phyloP scores from a whole-genome alignment of 2,329 filamentous ascomycete species.

The Myrmaecium sp. region DNA sequence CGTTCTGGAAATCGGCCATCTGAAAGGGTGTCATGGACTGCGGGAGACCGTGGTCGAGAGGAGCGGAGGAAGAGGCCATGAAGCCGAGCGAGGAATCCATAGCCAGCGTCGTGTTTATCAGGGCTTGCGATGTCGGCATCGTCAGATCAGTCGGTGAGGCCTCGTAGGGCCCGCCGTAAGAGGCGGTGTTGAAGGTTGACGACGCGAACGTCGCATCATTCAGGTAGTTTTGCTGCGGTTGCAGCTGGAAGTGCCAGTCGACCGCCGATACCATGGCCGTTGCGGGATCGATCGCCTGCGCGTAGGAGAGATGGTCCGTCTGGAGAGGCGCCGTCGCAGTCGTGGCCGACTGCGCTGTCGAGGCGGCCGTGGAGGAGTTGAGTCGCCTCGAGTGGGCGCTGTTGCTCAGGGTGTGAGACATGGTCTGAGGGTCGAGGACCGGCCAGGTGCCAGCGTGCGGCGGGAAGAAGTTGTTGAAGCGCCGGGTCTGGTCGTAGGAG shows the following conservation, averaged over 20 bases:
- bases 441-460: conserved; percentile 19
- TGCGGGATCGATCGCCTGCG: conserved; percentile 16
- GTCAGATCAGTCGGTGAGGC: no score
- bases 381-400: conserved; percentile 10
- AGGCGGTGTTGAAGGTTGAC: conserved; percentile 17
- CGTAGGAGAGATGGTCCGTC: conserved; percentile 15
- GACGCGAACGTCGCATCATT: conserved; percentile 18
- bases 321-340: conserved; percentile 17
- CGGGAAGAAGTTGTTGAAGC: conserved; percentile 12
- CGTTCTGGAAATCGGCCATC: conserved; percentile 54
- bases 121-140: conserved; percentile 25
- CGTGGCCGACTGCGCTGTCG: conserved; percentile 10
- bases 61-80: conserved; percentile 22
- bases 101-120: conserved; percentile 22
- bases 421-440: conserved; percentile 18
- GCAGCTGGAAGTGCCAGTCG: conserved; percentile 24
- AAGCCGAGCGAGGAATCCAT: conserved; percentile 23
- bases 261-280: conserved; percentile 23
- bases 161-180: conserved; percentile 17
- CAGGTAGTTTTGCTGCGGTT: conserved; percentile 13
- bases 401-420: conserved; percentile 10
- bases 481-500: conserved; percentile 19
- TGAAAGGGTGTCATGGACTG: conserved; percentile 20
- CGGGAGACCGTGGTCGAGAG: conserved; percentile 26
- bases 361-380: conserved; percentile 12